Conservation (phyloP, 192 early-diverging fungal species). For the Spinellus fusiger region DNA sequence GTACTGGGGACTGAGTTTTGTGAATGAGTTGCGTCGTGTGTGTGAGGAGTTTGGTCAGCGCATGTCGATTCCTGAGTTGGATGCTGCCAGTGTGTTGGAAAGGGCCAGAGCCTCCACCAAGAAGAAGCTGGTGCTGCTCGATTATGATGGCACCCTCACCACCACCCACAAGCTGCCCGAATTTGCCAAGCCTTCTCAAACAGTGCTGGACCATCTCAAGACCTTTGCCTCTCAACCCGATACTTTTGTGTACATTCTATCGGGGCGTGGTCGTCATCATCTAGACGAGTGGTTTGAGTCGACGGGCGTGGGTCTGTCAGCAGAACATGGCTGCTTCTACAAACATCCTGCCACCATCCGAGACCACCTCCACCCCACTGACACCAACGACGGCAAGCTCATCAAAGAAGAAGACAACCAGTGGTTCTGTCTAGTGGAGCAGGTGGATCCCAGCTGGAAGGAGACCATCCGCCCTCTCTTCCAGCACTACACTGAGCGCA, state of each 20-base stretch:
- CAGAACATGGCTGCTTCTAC: slow-evolving; percentile 99
- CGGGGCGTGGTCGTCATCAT: slow-evolving; percentile 83
- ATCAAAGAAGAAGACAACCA: slow-evolving; percentile 56
- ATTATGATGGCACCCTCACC: slow-evolving; percentile 97
- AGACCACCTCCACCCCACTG: slow-evolving; percentile 45
- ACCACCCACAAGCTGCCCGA: slow-evolving; percentile 83
- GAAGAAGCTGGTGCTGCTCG: slow-evolving; percentile 82
- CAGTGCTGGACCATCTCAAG: slow-evolving; percentile 64
- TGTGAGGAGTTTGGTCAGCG: slow-evolving; percentile 60
- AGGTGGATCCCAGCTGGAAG: slow-evolving; percentile 87
- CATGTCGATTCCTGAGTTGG: slow-evolving; percentile 56
- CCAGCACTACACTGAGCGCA: slow-evolving; percentile 96
- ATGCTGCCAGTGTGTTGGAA: slow-evolving; percentile 42
- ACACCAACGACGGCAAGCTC: slow-evolving; percentile 41
- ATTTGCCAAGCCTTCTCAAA: slow-evolving; percentile 82
- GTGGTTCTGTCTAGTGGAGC: slow-evolving; percentile 88
- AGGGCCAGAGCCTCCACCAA: slow-evolving; percentile 51
- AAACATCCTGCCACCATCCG: slow-evolving; percentile 75
- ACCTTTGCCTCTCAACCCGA: slow-evolving; percentile 67
- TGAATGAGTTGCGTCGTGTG: slow-evolving; percentile 76
- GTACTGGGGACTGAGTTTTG: slow-evolving; percentile 95
- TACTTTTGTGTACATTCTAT: slow-evolving; percentile 92
- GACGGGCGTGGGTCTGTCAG: slow-evolving; percentile 83
- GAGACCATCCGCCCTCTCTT: slow-evolving; percentile 91
- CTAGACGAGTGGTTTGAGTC: slow-evolving; percentile 90